phyloP scores from a whole-genome alignment of 2,329 filamentous ascomycete species.

The Talaromyces funiculosus region DNA sequence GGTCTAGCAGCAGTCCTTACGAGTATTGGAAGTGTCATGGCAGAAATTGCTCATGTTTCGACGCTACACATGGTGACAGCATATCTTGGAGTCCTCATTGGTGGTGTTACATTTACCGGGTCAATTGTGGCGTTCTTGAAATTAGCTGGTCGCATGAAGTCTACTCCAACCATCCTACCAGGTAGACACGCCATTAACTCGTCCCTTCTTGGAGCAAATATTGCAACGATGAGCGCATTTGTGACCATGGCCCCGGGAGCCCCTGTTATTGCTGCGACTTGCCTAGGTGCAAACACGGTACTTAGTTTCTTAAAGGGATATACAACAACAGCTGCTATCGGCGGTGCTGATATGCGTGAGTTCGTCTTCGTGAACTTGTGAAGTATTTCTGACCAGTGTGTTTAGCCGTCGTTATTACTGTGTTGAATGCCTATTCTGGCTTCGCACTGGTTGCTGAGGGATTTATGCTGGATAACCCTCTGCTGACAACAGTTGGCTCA shows the following conservation, averaged over 20 bases:
- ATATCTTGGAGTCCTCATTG: conserved; percentile 80
- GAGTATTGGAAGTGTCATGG: conserved; percentile 80
- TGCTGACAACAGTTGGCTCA: conserved; percentile 78
- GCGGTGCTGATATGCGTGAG: conserved; percentile 82
- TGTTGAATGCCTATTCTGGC: conserved; percentile 84
- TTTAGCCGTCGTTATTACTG: conserved; percentile 73
- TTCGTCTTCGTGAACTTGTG: not conserved
- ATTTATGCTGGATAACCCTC: conserved; percentile 82
- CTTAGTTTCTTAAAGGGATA: conserved; percentile 81
- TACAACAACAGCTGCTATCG: conserved; percentile 82
- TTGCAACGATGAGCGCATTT: conserved; percentile 79
- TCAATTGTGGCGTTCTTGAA: conserved; percentile 88
- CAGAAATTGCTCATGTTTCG: conserved; percentile 62
- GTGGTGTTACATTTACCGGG: conserved; percentile 83
- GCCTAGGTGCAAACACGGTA: conserved; percentile 67
- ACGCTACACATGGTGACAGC: conserved; percentile 79
- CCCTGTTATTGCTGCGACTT: conserved; percentile 71
- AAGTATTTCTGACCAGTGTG: conserved; percentile 15
- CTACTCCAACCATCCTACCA: conserved; percentile 64
- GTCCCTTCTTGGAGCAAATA: conserved; percentile 66
- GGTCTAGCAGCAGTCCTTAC: conserved; percentile 83
- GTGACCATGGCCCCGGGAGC: conserved; percentile 74
- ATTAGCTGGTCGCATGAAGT: conserved; percentile 75
- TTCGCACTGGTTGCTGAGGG: conserved; percentile 87
- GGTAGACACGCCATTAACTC: conserved; percentile 72